Evolutionary conservation across 768 basidiomycete genomes (phyloP).

Genomic region (Cystofilobasidium ferigula): DNA sequence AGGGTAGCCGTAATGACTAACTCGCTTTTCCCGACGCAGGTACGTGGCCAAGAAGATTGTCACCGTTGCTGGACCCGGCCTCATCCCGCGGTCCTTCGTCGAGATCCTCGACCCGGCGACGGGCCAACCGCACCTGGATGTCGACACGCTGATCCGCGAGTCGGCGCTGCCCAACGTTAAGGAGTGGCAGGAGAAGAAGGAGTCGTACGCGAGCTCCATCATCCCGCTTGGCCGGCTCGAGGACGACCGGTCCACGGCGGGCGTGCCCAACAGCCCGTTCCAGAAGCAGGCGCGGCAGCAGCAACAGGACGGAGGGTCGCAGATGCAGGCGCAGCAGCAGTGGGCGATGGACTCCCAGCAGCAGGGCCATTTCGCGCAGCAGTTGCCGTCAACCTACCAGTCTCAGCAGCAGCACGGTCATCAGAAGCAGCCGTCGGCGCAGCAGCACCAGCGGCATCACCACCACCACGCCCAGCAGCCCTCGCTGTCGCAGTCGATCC

Average conservation of each 20-base stretch:
- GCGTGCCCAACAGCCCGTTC: slow-evolving; percentile 43
- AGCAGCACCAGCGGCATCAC: neutral
- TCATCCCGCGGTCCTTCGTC: slow-evolving; percentile 95
- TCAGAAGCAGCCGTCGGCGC: neutral
- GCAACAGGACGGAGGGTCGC: slow-evolving; percentile 18
- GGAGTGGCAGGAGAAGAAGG: slow-evolving; percentile 94
- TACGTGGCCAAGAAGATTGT: slow-evolving; percentile 99
- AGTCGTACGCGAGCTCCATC: slow-evolving; percentile 89
- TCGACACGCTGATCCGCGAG: slow-evolving; percentile 65
- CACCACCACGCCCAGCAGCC: slow-evolving; percentile 15
- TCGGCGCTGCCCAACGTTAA: slow-evolving; percentile 92
- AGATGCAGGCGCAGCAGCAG: slow-evolving; percentile 16
- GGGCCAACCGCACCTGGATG: slow-evolving; percentile 62
- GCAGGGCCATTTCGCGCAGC: slow-evolving; percentile 3
- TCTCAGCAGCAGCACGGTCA: neutral
- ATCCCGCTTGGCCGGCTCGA: slow-evolving; percentile 91
- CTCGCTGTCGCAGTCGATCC: slow-evolving; percentile 22
- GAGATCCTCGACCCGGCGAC: slow-evolving; percentile 89
- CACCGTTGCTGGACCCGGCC: slow-evolving; percentile 80
- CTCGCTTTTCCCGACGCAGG: slow-evolving; percentile 29
- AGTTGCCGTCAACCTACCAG: neutral
- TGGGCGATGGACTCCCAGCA: slow-evolving; percentile 18
- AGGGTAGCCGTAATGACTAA: neutral
- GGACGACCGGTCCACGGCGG: slow-evolving; percentile 33
- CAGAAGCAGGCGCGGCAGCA: slow-evolving; percentile 8